Evolutionary conservation across 192 early-diverging fungal species (phyloP), one percentile per base, ranked within the genome.

Genomic region (Coemansia aciculifera): DNA sequence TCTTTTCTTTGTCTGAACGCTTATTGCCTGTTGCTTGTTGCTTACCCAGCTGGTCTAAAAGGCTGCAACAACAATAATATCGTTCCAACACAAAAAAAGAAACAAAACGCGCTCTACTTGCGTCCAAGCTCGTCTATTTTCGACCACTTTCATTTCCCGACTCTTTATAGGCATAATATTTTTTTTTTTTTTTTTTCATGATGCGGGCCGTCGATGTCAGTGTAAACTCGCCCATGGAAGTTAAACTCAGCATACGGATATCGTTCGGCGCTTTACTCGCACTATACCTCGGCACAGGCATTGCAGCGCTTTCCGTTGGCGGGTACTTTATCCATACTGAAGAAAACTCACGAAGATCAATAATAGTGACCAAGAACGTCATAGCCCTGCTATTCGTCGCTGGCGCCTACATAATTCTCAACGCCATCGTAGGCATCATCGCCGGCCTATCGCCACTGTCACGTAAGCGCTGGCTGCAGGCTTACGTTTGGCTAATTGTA

Each of bases 311-410:
- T 5, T 63, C 67, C 15, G 67, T 56, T 15, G 60, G 63, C 34
- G 71, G 43, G 10, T 81, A 81, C 63, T 75, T 75, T 67, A 62
- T 63, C 10, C 21, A 54, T 19, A 68, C 69, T 4, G 24, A 70
- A 7, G 46, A 43, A 24, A 59, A 64, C 7, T 69, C 79, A 15
- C 62, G 74, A 32, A 70, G 69, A 24, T 46, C 66, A 21, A 64
- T 72, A 54, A 73, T 81, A 10, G 38, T 81, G 0, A 81, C 73
- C 9, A 60, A 54, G 43, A 81, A 75, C 59, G 61, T 81, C 1
- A 52, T 73, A 36, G 42, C 29, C 9, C 59, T 67, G 17, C 70
- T 81, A n/a, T 42, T 75, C 6, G 70, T 64, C 9, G 73, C 71
- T 2, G 79, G 79, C 27, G 27, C 59, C 12, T 75, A 72, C 39